phyloP scores from a whole-genome alignment of 805 yeast species.

The Myxozyma lipomycoides region DNA sequence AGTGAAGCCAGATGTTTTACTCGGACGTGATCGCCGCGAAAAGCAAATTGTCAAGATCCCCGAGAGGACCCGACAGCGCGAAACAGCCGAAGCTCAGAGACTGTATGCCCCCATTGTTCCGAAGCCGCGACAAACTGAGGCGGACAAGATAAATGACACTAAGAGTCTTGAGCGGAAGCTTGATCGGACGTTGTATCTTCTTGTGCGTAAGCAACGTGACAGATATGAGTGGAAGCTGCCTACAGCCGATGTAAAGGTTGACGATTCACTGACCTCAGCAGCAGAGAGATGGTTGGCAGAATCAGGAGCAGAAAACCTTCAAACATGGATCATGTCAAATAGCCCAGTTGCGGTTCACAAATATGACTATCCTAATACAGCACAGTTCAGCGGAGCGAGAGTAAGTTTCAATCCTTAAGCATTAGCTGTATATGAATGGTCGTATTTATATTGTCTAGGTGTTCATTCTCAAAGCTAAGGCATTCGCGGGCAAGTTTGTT shows the following conservation, averaged over 20 bases:
- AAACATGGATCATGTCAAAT: slow-evolving; percentile 87
- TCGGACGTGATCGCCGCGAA: slow-evolving; percentile 77
- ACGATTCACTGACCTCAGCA: slow-evolving; percentile 57
- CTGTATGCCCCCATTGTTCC: slow-evolving; percentile 64
- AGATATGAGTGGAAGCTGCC: slow-evolving; percentile 70
- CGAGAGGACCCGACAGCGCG: slow-evolving; percentile 44
- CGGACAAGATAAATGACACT: slow-evolving; percentile 61
- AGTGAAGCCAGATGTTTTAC: slow-evolving; percentile 11
- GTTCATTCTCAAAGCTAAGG: slow-evolving; percentile 80
- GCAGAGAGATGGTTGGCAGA: slow-evolving; percentile 71
- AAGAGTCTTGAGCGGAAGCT: slow-evolving; percentile 74
- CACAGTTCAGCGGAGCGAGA: slow-evolving; percentile 10
- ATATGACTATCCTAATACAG: slow-evolving; percentile 34
- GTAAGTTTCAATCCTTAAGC: no score
- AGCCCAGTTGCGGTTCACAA: slow-evolving; percentile 74
- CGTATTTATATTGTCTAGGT: slow-evolving; percentile 42
- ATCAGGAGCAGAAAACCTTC: slow-evolving; percentile 70
- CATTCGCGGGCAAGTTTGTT: slow-evolving; percentile 74
- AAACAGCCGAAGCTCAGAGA: slow-evolving; percentile 40
- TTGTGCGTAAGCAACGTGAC: slow-evolving; percentile 46
- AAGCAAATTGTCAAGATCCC: slow-evolving; percentile 80
- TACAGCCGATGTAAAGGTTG: slow-evolving; percentile 50
- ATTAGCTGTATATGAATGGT: background rate
- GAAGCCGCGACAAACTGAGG: slow-evolving; percentile 69
- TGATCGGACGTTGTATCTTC: slow-evolving; percentile 72